These are phyloP conservation scores for Candida stauntonica DNA, from an alignment of 805 yeast species.

Conservation along the genomic window DNA sequence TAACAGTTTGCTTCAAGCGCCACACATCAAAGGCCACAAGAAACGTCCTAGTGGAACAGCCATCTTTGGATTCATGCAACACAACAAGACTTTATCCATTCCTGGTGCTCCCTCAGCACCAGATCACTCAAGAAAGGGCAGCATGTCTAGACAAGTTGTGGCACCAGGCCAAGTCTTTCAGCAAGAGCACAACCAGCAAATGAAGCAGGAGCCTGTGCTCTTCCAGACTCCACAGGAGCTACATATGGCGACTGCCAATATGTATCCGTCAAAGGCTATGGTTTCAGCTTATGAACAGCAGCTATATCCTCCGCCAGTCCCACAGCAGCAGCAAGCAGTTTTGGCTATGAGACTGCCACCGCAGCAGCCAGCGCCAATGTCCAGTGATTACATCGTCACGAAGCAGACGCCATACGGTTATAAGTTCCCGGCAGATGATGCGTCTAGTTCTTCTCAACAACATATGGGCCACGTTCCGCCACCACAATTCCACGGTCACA, in stretches of 20 bases:
- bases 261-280: background rate
- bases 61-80: constrained; percentile 69
- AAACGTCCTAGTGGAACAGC: constrained; percentile 76
- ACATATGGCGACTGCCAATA: constrained; percentile 4
- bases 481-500: background rate
- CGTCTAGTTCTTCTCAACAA: constrained; percentile 7
- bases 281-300: constrained; percentile 3
- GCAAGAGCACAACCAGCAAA: constrained; percentile 17
- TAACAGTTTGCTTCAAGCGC: constrained; percentile 1
- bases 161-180: constrained; percentile 21
- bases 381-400: constrained; percentile 45
- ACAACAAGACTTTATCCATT: constrained; percentile 57
- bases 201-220: constrained; percentile 18
- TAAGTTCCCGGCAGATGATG: constrained; percentile 47
- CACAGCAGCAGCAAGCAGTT: constrained; percentile 6
- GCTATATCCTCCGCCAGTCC: constrained; percentile 6
- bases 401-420: constrained; percentile 44
- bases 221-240: constrained; percentile 19
- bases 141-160: constrained; percentile 13
- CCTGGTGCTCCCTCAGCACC: constrained; percentile 36
- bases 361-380: constrained; percentile 2
- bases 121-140: constrained; percentile 5
- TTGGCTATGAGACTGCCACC: background rate
- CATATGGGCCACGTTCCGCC: constrained; percentile 11
- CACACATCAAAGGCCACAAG: constrained; percentile 36